Percentiles rank a stretch among this genome's conserved stretches.
phyloP scores from a whole-genome alignment of 2,329 filamentous ascomycete genomes.

The Xylaria sp. region DNA sequence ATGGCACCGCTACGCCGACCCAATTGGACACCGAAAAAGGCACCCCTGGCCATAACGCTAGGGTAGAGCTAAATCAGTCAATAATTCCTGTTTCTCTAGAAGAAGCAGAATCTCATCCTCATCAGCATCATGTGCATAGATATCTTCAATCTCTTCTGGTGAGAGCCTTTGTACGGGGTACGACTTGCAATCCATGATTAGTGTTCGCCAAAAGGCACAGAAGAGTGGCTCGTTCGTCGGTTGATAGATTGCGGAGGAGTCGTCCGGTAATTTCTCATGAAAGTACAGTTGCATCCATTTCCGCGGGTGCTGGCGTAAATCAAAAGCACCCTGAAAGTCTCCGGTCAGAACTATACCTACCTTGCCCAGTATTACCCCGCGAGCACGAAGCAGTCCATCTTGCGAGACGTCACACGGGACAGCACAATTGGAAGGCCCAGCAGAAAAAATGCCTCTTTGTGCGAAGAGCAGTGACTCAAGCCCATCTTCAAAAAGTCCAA shows the following conservation, averaged over 20 bases:
- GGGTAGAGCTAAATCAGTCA: no score
- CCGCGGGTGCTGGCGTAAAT: neutral
- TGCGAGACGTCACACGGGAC: neutral
- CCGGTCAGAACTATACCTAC: neutral
- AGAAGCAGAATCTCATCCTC: no score
- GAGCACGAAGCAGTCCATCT: neutral
- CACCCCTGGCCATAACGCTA: no score
- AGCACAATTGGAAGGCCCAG: neutral
- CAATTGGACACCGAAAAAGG: no score
- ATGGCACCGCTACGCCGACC: no score
- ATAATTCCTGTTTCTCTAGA: no score
- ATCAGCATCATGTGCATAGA: no score
- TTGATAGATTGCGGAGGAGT: neutral
- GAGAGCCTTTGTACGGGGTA: neutral
- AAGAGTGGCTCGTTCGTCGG: neutral
- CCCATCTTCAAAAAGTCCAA: neutral
- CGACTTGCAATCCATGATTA: neutral
- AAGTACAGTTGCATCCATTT: neutral
- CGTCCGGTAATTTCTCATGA: neutral
- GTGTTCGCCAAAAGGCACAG: neutral
- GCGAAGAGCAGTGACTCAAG: neutral
- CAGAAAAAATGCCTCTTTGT: neutral
- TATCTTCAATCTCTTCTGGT: neutral
- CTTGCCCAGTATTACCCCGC: neutral
- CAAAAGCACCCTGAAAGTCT: neutral